Conservation (phyloP, 192 early-diverging fungal genomes). For the Geranomyces michiganensis region DNA sequence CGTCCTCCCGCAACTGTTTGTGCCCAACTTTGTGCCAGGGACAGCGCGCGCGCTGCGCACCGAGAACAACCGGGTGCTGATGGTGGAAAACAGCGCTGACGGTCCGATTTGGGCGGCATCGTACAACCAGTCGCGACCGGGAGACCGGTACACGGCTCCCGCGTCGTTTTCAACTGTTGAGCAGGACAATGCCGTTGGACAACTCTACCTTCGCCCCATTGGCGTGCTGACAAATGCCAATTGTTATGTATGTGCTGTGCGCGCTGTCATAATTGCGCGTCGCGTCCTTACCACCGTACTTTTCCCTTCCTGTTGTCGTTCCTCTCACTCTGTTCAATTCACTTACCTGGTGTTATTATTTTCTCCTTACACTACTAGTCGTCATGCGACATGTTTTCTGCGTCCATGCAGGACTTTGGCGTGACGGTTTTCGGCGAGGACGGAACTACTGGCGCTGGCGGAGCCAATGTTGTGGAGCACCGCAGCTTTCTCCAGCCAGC, state of each 20-base stretch:
- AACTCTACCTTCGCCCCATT: conserved; percentile 20
- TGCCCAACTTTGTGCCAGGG: neutral
- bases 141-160: neutral
- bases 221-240: conserved; percentile 17
- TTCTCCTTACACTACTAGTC: too few relatives aligned
- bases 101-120: neutral
- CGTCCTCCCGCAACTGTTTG: conserved; percentile 29
- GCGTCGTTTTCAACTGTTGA: neutral
- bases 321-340: too few relatives aligned
- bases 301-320: too few relatives aligned
- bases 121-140: neutral
- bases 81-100: neutral
- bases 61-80: conserved; percentile 1
- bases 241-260: too few relatives aligned
- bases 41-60: neutral
- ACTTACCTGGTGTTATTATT: too few relatives aligned
- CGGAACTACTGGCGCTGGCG: conserved; percentile 23
- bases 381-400: conserved; percentile 29
- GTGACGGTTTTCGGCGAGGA: conserved; percentile 27
- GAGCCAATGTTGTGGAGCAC: conserved; percentile 31
- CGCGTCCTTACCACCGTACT: too few relatives aligned
- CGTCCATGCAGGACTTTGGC: conserved; percentile 28
- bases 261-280: too few relatives aligned
- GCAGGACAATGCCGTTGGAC: conserved; percentile 5
- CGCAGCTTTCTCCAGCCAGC: neutral